Percentiles rank a stretch among this genome's conserved stretches.
Conservation (phyloP, 2,329 filamentous ascomycete genomes). For the Blastomyces emzantsi region DNA sequence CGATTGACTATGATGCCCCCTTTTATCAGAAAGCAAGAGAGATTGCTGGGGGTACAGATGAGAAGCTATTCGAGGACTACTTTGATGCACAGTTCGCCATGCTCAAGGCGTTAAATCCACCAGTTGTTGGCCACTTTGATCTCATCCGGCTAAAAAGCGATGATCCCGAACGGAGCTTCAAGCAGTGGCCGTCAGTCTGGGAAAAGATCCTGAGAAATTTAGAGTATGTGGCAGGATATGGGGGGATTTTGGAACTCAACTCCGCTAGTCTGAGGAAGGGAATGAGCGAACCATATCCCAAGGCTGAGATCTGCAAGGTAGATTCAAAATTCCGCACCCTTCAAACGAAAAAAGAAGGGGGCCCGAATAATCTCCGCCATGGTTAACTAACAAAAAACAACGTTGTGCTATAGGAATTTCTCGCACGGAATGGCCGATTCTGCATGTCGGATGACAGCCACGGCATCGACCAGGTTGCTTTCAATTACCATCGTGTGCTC, state of each 20-base stretch:
- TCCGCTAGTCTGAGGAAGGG: slow-evolving; percentile 82
- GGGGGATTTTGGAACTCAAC: slow-evolving; percentile 83
- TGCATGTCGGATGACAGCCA: slow-evolving; percentile 95
- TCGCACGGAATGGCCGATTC: slow-evolving; percentile 66
- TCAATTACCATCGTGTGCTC: slow-evolving; percentile 66
- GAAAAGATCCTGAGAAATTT: slow-evolving; percentile 64
- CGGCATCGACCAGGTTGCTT: slow-evolving; percentile 74
- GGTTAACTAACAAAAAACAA: slow-evolving; percentile 7
- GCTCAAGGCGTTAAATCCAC: slow-evolving; percentile 61
- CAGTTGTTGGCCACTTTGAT: slow-evolving; percentile 89
- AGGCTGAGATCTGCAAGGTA: slow-evolving; percentile 65
- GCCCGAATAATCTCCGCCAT: background rate
- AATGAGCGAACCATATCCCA: slow-evolving; percentile 81
- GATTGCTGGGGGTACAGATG: slow-evolving; percentile 53
- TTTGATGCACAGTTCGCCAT: slow-evolving; percentile 82
- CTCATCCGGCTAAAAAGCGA: slow-evolving; percentile 73
- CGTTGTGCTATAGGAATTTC: slow-evolving; percentile 50
- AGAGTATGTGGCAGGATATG: slow-evolving; percentile 58
- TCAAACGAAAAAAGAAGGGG: slow-evolving; percentile 13
- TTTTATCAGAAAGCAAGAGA: slow-evolving; percentile 58
- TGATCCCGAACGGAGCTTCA: slow-evolving; percentile 54
- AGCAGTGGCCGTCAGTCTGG: slow-evolving; percentile 59
- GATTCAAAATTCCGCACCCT: slow-evolving; percentile 9
- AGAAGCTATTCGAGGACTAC: slow-evolving; percentile 69
- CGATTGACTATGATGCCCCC: slow-evolving; percentile 74